Conservation (phyloP, 2,329 filamentous ascomycete genomes). For the Talaromyces verruculosus region DNA sequence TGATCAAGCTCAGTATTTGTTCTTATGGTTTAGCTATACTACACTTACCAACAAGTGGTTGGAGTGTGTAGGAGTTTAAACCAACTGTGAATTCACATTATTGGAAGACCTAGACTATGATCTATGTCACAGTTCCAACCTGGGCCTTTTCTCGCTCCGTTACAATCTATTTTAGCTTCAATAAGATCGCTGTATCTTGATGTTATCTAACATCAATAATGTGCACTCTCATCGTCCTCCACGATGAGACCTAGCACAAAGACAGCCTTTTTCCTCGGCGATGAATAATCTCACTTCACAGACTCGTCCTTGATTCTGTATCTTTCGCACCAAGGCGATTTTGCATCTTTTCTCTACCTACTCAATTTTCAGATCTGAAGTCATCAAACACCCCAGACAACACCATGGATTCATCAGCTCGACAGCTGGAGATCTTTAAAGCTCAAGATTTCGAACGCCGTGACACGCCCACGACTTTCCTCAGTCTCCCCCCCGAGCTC, state of each 20-base stretch:
- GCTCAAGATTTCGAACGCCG: background rate
- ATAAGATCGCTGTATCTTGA: background rate
- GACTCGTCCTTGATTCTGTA: background rate
- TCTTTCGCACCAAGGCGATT: background rate
- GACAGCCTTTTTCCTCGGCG: background rate
- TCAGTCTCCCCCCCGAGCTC: background rate
- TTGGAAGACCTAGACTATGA: background rate
- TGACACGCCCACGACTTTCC: background rate
- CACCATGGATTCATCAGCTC: background rate
- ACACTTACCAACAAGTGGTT: too few species aligned
- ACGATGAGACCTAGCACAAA: background rate
- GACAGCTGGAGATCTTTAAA: background rate
- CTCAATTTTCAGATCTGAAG: too few species aligned
- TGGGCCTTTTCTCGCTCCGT: too few species aligned
- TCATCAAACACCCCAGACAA: background rate
- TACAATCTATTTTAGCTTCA: background rate
- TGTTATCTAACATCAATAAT: background rate
- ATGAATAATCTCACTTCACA: background rate
- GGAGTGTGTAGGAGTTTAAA: too few species aligned
- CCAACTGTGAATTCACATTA: background rate
- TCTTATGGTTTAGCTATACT: too few species aligned
- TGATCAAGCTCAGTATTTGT: too few species aligned
- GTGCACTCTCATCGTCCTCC: background rate
- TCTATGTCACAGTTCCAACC: too few species aligned
- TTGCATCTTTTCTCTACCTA: background rate